Evolutionary conservation across 805 yeast genomes (phyloP), one percentile per base, ranked within the genome.

Genomic region (Lipomyces anomalus): DNA sequence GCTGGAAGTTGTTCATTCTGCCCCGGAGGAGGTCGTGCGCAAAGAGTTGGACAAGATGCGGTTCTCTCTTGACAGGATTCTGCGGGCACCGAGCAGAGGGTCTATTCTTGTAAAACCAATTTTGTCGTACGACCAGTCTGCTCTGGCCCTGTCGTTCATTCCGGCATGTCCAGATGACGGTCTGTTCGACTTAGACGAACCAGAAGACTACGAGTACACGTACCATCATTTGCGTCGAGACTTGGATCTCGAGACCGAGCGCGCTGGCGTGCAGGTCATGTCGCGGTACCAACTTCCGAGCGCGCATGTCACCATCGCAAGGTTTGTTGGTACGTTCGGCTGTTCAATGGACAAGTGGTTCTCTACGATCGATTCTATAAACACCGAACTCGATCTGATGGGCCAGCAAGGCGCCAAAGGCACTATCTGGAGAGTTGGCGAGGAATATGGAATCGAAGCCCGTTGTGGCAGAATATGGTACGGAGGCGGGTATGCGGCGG

Each of bases 401-500:
- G 38, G 42, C 4, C 44, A 23, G 7, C 5, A 7, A 6, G 42
- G 35, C 6, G 44, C 22, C 4, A 21, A 26, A 6, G 39, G 22
- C n/a, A 16, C 6, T 7, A 39, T 40, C 33, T 50, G 52, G 52
- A 22, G n/a, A 9, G 40, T 49, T 13, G 58, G 58, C n/a, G 44
- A 41, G 9, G 55, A 53, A 32, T 34, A 46, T 9, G 44, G 44
- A 5, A 29, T 24, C 28, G 57, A 55, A 33, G 43, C 50, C 36
- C 45, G 48, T n/a, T 43, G 39, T 18, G 58, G 57, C n/a, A n/a
- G 47, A 22, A 49, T 48, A 2, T 55, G 59, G 59, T 55, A 55
- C 38, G 59, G 59, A 24, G 52, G 48, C n/a, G 56, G 56, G 18
- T 24, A n/a, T n/a, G n/a, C n/a, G n/a, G n/a, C n/a, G n/a, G n/a